phyloP scores from a whole-genome alignment of 225 moss, liverwort and hornwort species.

The Sphagnum tenellum region DNA sequence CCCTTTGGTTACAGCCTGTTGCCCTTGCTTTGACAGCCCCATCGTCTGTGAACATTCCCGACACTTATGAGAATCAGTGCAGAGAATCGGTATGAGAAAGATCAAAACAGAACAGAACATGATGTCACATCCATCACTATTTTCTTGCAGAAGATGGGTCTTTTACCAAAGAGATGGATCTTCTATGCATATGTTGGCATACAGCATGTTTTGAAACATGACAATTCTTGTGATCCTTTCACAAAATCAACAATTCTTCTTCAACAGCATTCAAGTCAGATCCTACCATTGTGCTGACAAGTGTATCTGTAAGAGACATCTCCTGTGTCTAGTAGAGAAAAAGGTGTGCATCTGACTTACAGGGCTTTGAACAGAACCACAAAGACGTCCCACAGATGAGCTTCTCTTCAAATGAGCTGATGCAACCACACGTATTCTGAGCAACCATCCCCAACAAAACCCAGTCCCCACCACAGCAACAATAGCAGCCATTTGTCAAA shows the following conservation, averaged over 20 bases:
- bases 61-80: background rate
- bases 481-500: no score
- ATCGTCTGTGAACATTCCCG: slow-evolving; percentile 20
- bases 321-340: background rate
- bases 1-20: slow-evolving; percentile 42
- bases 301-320: background rate
- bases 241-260: background rate
- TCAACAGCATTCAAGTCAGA: no score
- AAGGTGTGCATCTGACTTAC: slow-evolving; percentile 12
- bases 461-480: background rate
- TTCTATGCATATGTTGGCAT: background rate
- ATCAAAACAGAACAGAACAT: background rate
- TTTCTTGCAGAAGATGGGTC: no score
- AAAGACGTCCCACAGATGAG: slow-evolving; percentile 22
- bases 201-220: background rate
- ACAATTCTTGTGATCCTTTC: background rate
- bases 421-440: slow-evolving; percentile 48
- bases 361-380: slow-evolving; percentile 40
- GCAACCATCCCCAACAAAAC: background rate
- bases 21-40: slow-evolving; percentile 48
- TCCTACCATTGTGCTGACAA: no score
- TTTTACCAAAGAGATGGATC: no score
- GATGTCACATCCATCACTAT: no score
- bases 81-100: background rate
- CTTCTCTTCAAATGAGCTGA: slow-evolving; percentile 34